Evolutionary conservation across 2,329 filamentous ascomycete species (phyloP), one percentile per base, ranked within the genome.

Genomic region (Epichloe sibirici): DNA sequence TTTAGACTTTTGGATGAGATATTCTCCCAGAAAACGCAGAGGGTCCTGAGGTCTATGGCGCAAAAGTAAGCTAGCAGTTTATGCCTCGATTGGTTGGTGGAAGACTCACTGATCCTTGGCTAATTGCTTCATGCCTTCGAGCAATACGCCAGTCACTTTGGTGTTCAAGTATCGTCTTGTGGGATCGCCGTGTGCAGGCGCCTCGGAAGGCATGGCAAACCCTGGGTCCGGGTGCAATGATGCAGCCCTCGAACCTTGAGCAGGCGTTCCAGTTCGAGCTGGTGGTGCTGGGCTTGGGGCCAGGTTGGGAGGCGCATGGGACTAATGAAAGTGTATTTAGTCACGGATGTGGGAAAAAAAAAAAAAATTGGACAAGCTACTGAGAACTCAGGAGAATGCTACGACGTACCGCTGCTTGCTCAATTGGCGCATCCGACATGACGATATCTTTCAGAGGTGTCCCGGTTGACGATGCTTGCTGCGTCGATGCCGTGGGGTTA

Each of bases 111-210:
- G 79, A 43, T 88, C 82, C 58, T 79, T 82, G 4, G 83, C 83
- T 55, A 90, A 65, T 51, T 76, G 67, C 70, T 88, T 89, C 83
- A 90, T 86, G 25, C 85, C 86, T 61, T 89, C 85, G 40, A 89
- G 69, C 53, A 90, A 62, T 28, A 78, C 76, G 1, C 79, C 79
- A 0, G 84, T 86, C 42, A 90, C 77, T 60, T 82, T 86, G 48
- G 76, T 74, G 62, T 89, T 89, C 59, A 90, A 68, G 64, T 88
- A 90, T 60, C 80, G 77, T 45, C 86, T 77, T 5, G 81, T 81
- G 1, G 83, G 81, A 23, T 85, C 85, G 46, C 85, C 85, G 61
- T 88, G 82, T 1, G 76, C 68, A 1, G 78, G 74, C 13, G 81
- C 76, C 61, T 84, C 77, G 12, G 75, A 67, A 1, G 82, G 82